Conservation (phyloP, 2,329 filamentous ascomycete genomes). For the Drechslerella coelobrocha region DNA sequence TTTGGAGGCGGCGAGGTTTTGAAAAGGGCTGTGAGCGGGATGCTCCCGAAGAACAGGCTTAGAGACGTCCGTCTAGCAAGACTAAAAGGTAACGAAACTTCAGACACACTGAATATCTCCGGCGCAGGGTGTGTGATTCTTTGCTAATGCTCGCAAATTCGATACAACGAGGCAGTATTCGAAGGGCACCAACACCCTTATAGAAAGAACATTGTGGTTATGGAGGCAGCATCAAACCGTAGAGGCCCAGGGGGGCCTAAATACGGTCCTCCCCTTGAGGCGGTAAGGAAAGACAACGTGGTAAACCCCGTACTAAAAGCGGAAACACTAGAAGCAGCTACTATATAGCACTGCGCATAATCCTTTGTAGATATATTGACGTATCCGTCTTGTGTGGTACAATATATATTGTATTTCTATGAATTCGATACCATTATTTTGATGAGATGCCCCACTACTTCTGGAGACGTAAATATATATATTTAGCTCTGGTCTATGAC, state of each 20-base stretch:
- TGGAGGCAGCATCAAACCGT: conserved; percentile 57
- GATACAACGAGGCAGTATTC: conserved; percentile 67
- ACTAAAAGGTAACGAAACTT: conserved; percentile 71
- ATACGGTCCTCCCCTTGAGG: conserved; percentile 22
- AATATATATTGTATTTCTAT: too few relatives aligned
- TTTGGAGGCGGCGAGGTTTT: conserved; percentile 91
- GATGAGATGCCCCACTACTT: too few relatives aligned
- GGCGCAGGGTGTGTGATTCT: neutral
- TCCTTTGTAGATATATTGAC: too few relatives aligned
- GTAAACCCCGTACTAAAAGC: neutral
- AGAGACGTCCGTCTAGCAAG: conserved; percentile 84
- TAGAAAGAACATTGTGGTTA: conserved; percentile 76
- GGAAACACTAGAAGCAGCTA: neutral
- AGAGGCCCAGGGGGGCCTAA: conserved; percentile 13
- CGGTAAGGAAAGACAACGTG: neutral
- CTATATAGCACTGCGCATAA: neutral
- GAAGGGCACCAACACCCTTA: conserved; percentile 93
- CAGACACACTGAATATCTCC: neutral
- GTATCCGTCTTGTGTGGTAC: too few relatives aligned
- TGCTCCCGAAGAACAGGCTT: conserved; percentile 96
- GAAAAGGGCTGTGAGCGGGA: conserved; percentile 89
- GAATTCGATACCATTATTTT: too few relatives aligned
- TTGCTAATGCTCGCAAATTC: neutral
- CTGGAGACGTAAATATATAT: too few relatives aligned
- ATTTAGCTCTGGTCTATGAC: too few relatives aligned